phyloP scores from a whole-genome alignment of 2,329 filamentous ascomycete genomes.

The Ampelomyces quisqualis region DNA sequence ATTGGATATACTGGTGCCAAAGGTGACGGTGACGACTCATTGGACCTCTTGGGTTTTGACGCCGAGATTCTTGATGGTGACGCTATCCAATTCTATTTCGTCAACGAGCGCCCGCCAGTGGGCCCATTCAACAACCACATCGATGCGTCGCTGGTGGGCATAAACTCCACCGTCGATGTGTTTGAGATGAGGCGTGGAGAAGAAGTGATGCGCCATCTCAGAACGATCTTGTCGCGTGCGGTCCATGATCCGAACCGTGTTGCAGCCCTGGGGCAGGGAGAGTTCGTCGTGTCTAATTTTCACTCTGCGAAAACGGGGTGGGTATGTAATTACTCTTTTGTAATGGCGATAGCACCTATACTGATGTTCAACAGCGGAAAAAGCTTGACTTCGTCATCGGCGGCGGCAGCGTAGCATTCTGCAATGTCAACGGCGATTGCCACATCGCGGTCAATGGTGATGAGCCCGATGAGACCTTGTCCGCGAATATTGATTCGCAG shows the following conservation, averaged over 20 bases:
- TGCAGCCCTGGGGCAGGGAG: slow-evolving; percentile 20
- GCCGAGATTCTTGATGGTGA: slow-evolving; percentile 24
- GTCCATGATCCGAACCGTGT: slow-evolving; percentile 29
- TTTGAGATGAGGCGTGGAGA: slow-evolving; percentile 27
- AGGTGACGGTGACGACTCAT: slow-evolving; percentile 21
- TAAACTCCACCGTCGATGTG: slow-evolving; percentile 31
- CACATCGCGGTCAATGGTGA: slow-evolving; percentile 15
- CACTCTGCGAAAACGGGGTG: slow-evolving; percentile 29
- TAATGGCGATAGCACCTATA: not conserved
- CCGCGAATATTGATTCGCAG: not conserved
- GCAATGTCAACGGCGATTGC: slow-evolving; percentile 19
- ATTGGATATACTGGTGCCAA: slow-evolving; percentile 25
- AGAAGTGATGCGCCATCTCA: slow-evolving; percentile 25
- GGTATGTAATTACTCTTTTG: slow-evolving; percentile 8
- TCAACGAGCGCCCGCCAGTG: slow-evolving; percentile 32
- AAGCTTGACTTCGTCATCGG: slow-evolving; percentile 28
- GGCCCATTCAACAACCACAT: slow-evolving; percentile 23
- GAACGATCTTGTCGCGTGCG: slow-evolving; percentile 21
- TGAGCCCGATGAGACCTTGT: slow-evolving; percentile 5
- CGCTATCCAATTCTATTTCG: slow-evolving; percentile 31
- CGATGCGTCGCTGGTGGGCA: slow-evolving; percentile 23
- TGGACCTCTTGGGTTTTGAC: slow-evolving; percentile 33
- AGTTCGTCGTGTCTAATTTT: slow-evolving; percentile 29
- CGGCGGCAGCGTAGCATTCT: slow-evolving; percentile 32
- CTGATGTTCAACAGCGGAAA: slow-evolving; percentile 11